Percentiles rank a stretch among this genome's conserved stretches.
These are phyloP conservation scores for Beta lomatogona DNA, from an alignment of 179 eudicot species.

Conservation along the genomic window DNA sequence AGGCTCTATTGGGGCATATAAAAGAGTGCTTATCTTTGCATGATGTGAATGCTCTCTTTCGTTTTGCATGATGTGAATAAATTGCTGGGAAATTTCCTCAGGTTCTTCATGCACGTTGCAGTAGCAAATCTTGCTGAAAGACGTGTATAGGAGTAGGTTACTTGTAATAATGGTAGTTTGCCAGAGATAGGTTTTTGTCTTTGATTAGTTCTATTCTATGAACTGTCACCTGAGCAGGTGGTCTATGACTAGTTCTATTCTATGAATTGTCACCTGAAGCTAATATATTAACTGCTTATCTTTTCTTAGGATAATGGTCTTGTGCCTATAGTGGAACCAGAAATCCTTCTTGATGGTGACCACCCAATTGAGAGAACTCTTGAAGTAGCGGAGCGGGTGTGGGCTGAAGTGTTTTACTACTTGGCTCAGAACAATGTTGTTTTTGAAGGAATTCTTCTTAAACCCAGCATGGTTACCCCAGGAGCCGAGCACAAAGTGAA, in stretches of 20 bases:
- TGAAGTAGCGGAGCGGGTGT: slow-evolving; percentile 58
- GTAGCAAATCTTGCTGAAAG: not conserved
- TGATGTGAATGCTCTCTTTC: not conserved
- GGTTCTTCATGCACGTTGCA: not conserved
- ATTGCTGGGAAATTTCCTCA: not conserved
- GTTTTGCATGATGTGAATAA: not conserved
- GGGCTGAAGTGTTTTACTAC: slow-evolving; percentile 68
- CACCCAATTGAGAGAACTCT: slow-evolving; percentile 63
- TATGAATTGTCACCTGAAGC: not conserved
- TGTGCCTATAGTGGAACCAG: slow-evolving; percentile 70
- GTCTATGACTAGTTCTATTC: not conserved
- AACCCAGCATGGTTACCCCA: slow-evolving; percentile 71
- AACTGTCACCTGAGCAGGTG: too few relatives aligned
- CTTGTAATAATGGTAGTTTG: not conserved
- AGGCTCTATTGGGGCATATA: not conserved
- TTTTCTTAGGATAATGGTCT: slow-evolving; percentile 53
- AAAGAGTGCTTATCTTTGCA: not conserved
- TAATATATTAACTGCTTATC: not conserved
- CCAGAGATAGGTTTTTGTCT: not conserved
- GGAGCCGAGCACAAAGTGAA: slow-evolving; percentile 62
- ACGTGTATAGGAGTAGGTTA: not conserved
- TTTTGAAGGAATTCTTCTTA: slow-evolving; percentile 62
- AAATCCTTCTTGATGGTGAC: slow-evolving; percentile 61
- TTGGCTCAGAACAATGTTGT: slow-evolving; percentile 58
- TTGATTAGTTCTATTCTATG: too few relatives aligned